These are phyloP conservation scores for Starmerella ratchasimensis DNA, from an alignment of 805 yeast species.

Conservation along the genomic window DNA sequence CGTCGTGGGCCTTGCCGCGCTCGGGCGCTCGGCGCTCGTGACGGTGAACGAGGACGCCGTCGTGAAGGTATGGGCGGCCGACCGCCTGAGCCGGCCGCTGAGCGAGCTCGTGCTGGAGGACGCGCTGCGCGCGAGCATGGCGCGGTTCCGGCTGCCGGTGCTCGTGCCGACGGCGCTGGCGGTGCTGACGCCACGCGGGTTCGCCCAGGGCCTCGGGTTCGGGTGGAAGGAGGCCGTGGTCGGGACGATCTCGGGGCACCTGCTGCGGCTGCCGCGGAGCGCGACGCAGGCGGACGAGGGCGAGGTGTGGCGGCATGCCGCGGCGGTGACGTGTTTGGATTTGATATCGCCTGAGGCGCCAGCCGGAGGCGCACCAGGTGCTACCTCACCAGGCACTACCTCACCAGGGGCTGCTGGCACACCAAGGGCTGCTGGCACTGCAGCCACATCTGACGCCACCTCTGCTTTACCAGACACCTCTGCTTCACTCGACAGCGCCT, in stretches of 20 bases:
- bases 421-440: no score
- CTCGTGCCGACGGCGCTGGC: slow-evolving; percentile 14
- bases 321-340: slow-evolving; percentile 8
- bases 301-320: slow-evolving; percentile 9
- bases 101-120: slow-evolving; percentile 21
- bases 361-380: no score
- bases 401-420: no score
- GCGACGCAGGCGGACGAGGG: slow-evolving; percentile 2
- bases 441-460: no score
- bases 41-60: slow-evolving; percentile 30
- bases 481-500: no score
- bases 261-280: slow-evolving; percentile 10
- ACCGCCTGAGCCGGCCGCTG: slow-evolving; percentile 28
- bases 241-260: slow-evolving; percentile 12
- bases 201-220: slow-evolving; percentile 10
- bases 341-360: no score
- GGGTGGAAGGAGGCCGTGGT: slow-evolving; percentile 12
- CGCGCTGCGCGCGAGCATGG: slow-evolving; percentile 2
- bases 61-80: slow-evolving; percentile 29
- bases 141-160: slow-evolving; percentile 4
- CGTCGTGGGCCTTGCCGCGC: slow-evolving; percentile 22
- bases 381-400: no score
- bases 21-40: slow-evolving; percentile 23
- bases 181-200: slow-evolving; percentile 2
- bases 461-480: no score